Base-by-base conservation (phyloP, 177 flowering plant genomes). In the Telopea speciosissima region DNA sequence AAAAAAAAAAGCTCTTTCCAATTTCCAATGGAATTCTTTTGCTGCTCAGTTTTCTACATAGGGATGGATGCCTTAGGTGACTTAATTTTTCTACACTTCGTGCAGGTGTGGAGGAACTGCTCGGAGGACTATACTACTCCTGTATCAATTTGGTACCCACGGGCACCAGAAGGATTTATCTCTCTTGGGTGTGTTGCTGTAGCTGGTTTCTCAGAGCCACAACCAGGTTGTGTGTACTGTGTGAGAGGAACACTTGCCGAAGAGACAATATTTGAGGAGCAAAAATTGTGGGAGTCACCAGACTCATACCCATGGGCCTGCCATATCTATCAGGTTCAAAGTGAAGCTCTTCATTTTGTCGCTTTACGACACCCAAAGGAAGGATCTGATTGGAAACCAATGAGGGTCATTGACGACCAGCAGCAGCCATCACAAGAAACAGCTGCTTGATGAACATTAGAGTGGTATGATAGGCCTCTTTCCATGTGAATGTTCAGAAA, bases 81-180 rank as follows among this genome's bases (percentile, higher is more conserved):
- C 54, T 45, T 45, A 45, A 33, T 17, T 40, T 33, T 52, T 49
- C 54, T 69, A 12, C 40, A 8, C 28, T 24, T 75, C 68, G 60
- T 76, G 73, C 79, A 95, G 99, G 97, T 90, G 14, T 93, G 99
- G 99, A 88, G 99, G 76, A 95, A 95, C 74, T 95, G 99, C 74
- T 5, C 62, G 6, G 99, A 93, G 31, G 97, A 95, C 79, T 95
- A 90, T 74, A 71, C 56, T 23, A 76, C 72, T 71, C 89, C 91
- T 0, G 86, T 89, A 56, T 89, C 99, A 10, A 86, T 95, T 69
- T 95, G 99, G 99, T 83, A 72, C 66, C 97, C 99, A 25, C 85
- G 99, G 31, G 87, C 99, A 14, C 98, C 97, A 4, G 94, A 89
- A 54, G 99, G 98, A 63, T 95, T 70, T 64, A 85, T 88, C 1